Conservation (phyloP, 352 stramenopile species). For the Phytophthora cajani region DNA sequence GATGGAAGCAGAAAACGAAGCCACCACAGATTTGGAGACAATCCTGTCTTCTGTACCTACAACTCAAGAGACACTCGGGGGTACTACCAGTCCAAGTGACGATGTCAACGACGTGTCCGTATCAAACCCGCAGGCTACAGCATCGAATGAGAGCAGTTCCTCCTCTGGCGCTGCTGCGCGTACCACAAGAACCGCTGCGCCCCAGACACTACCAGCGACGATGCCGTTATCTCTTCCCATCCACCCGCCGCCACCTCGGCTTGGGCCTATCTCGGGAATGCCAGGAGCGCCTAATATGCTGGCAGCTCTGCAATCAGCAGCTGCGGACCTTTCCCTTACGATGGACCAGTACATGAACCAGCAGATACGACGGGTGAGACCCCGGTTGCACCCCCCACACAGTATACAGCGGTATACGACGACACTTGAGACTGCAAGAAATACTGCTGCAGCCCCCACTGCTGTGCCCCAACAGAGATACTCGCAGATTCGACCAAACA, state of each 20-base stretch:
- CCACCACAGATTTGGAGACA: constrained; percentile 74
- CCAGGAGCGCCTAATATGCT: constrained; percentile 61
- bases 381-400: constrained; percentile 58
- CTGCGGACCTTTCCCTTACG: constrained; percentile 63
- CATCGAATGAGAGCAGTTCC: constrained; percentile 48
- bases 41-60: constrained; percentile 66
- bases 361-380: constrained; percentile 80
- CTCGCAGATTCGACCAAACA: constrained; percentile 87
- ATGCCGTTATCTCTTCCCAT: constrained; percentile 48
- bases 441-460: constrained; percentile 22
- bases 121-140: constrained; percentile 41
- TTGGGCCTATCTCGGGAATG: constrained; percentile 47
- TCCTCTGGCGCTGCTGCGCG: constrained; percentile 30
- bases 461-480: constrained; percentile 64
- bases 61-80: constrained; percentile 60
- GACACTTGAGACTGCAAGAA: constrained; percentile 36
- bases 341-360: constrained; percentile 89
- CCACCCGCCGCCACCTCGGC: constrained; percentile 38
- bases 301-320: constrained; percentile 63
- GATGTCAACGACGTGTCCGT: constrained; percentile 71
- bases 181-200: constrained; percentile 6
- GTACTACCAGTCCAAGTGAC: constrained; percentile 64
- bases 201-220: constrained; percentile 21
- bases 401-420: constrained; percentile 47
- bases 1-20: constrained; percentile 79